A percentile compares a stretch with the other conserved stretches of the same genome.
phyloP scores from a whole-genome alignment of 495 filamentous ascomycete species.

The Daldinia loculata region DNA sequence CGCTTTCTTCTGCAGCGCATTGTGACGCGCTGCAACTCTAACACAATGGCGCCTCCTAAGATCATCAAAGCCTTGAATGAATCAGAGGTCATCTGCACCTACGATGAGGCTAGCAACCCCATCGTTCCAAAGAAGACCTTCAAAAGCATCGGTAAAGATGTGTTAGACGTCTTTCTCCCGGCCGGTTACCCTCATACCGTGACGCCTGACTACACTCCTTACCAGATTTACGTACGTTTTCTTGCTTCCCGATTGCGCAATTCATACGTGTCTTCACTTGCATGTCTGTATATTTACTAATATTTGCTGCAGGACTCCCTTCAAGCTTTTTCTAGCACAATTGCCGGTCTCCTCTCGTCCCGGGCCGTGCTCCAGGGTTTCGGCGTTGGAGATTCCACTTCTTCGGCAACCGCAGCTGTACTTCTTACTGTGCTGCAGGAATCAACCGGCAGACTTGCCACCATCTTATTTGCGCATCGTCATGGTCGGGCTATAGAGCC shows the following conservation, averaged over 20 bases:
- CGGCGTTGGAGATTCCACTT: conserved; percentile 86
- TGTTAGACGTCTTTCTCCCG: conserved; percentile 85
- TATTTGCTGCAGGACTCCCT: conserved; percentile 71
- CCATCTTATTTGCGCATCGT: conserved; percentile 88
- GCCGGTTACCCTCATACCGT: conserved; percentile 93
- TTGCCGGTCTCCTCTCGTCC: conserved; percentile 86
- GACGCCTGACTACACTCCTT: conserved; percentile 86
- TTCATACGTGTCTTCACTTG: background rate
- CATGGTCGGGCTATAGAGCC: conserved; percentile 89
- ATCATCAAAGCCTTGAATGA: conserved; percentile 29
- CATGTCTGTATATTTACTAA: background rate
- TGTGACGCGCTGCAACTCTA: background rate
- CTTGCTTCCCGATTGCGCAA: conserved; percentile 3
- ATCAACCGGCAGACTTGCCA: conserved; percentile 82
- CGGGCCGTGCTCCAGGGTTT: conserved; percentile 91
- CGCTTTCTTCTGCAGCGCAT: background rate
- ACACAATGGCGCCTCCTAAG: conserved; percentile 10
- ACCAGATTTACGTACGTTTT: conserved; percentile 55
- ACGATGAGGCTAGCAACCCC: conserved; percentile 27
- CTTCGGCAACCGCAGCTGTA: conserved; percentile 86
- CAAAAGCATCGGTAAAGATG: conserved; percentile 37
- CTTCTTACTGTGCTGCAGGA: conserved; percentile 89
- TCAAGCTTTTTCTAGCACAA: conserved; percentile 94
- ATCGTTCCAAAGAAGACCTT: conserved; percentile 13
- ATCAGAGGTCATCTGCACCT: conserved; percentile 25